Evolutionary conservation across 345 rosid species (phyloP), one percentile per base, ranked within the genome.

Genomic region (Raphanus raphanistrum): DNA sequence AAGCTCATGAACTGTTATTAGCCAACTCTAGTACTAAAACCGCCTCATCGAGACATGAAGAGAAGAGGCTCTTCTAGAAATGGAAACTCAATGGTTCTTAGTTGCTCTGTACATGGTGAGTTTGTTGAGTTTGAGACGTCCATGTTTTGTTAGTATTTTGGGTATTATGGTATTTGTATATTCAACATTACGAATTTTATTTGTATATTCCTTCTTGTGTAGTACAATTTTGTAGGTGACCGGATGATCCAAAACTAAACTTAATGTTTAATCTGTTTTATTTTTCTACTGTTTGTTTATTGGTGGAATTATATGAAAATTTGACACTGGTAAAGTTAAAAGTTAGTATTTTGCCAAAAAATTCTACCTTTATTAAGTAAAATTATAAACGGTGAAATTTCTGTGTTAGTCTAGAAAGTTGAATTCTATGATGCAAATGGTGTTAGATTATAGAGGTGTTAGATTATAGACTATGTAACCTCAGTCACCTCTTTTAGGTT

Each of bases 1-100:
- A 93, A 93, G 88, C 90, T 61, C 98, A 93, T 52, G 98, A 91
- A 76, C 85, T 93, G 12, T 86, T 95, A 6, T 79, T 91, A 73
- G 92, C 88, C 11, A 86, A 66, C 17, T 21, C 79, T 31, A 68
- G 54, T 5, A 74, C 65, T 35, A 45, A 63, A 65, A 9, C 43
- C 65, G 36, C 65, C 5, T 66, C 65, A 28, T n/a, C 72, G 27
- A 73, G 70, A 13, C 26, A 64, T 25, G 63, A 12, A 50, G 58
- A 55, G 63, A 66, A 54, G 28, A 64, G 68, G 57, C 63, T 29
- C 41, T 63, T 73, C 33, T 72, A 73, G 77, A 52, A 50, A 33
- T 70, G 63, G 76, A 35, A 50, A 52, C 70, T 63, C 36, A 48
- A 36, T 74, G 55, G 55, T 74, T 52, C 4, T 35, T 74, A 54